Percentiles rank a stretch among this genome's conserved stretches.
Evolutionary conservation across 192 early-diverging fungal genomes (phyloP).

Genomic region (Backusella morwellensis): DNA sequence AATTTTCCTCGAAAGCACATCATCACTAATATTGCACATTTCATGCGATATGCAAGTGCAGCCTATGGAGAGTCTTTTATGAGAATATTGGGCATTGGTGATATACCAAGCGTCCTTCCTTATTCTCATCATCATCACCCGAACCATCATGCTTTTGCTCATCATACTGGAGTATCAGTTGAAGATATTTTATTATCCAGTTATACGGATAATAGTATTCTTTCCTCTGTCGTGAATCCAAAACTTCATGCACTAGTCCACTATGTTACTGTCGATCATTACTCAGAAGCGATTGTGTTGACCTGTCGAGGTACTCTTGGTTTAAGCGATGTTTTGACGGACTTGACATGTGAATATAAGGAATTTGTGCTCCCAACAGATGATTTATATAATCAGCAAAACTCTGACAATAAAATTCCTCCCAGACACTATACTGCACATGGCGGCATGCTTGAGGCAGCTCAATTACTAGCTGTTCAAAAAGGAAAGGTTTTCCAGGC

Average conservation of each 20-base stretch:
- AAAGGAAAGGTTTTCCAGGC: slow-evolving; percentile 69
- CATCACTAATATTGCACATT: slow-evolving; percentile 65
- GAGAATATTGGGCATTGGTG: slow-evolving; percentile 67
- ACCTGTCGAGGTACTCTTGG: slow-evolving; percentile 88
- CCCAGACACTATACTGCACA: slow-evolving; percentile 61
- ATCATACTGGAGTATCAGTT: slow-evolving; percentile 72
- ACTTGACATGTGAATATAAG: slow-evolving; percentile 78
- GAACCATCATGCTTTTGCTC: slow-evolving; percentile 65
- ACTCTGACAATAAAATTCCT: slow-evolving; percentile 4
- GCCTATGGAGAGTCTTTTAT: slow-evolving; percentile 74
- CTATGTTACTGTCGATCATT: slow-evolving; percentile 85
- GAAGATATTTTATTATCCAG: slow-evolving; percentile 75
- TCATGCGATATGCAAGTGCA: slow-evolving; percentile 66
- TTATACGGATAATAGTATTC: slow-evolving; percentile 43
- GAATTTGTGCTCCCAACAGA: slow-evolving; percentile 46
- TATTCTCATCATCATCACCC: slow-evolving; percentile 15
- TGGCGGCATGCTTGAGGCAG: slow-evolving; percentile 84
- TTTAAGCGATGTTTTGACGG: slow-evolving; percentile 83
- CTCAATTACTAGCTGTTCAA: slow-evolving; percentile 63
- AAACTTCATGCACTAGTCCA: slow-evolving; percentile 67
- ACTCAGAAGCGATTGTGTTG: slow-evolving; percentile 69
- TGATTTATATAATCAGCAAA: slow-evolving; percentile 18
- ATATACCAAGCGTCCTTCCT: slow-evolving; percentile 39
- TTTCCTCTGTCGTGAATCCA: slow-evolving; percentile 11
- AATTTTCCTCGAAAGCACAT: slow-evolving; percentile 58